These are phyloP conservation scores for Saussurea involucrata DNA, from an alignment of 129 eudicot genomes.

Conservation along the genomic window DNA sequence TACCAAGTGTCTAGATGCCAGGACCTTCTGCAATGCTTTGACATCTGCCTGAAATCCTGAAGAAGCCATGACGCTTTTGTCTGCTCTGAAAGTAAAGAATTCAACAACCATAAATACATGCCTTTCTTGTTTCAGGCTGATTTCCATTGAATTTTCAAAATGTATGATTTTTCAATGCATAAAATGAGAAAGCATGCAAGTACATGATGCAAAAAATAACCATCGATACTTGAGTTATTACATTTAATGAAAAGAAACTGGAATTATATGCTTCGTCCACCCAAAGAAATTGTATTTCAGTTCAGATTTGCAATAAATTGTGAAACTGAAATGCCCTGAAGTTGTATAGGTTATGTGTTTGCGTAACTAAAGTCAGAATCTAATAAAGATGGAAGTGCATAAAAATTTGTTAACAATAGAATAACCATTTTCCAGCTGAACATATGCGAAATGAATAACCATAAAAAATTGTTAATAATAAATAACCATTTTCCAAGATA, in stretches of 20 bases:
- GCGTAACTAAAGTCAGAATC: no score
- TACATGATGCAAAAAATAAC: not conserved
- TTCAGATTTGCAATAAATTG: not conserved
- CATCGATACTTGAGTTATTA: not conserved
- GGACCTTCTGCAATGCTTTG: constrained; percentile 86
- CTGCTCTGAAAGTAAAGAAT: constrained; percentile 56
- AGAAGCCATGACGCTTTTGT: constrained; percentile 83
- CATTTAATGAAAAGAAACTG: not conserved
- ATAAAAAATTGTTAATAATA: no score
- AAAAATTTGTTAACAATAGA: no score
- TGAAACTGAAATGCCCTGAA: not conserved
- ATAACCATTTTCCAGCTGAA: no score
- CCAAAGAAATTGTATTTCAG: not conserved
- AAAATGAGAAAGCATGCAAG: not conserved
- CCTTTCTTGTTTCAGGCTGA: not conserved
- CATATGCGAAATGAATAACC: no score
- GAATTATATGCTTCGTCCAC: not conserved
- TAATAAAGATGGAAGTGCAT: no score
- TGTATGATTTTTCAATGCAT: not conserved
- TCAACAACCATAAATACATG: not conserved
- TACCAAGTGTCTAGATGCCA: constrained; percentile 90
- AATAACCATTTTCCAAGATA: no score
- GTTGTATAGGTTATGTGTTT: not conserved
- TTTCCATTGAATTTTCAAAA: not conserved
- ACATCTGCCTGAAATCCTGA: constrained; percentile 99